A percentile compares a stretch with the other conserved stretches of the same genome.
Conservation (phyloP, 768 basidiomycete species). For the Austroboletus festivus region DNA sequence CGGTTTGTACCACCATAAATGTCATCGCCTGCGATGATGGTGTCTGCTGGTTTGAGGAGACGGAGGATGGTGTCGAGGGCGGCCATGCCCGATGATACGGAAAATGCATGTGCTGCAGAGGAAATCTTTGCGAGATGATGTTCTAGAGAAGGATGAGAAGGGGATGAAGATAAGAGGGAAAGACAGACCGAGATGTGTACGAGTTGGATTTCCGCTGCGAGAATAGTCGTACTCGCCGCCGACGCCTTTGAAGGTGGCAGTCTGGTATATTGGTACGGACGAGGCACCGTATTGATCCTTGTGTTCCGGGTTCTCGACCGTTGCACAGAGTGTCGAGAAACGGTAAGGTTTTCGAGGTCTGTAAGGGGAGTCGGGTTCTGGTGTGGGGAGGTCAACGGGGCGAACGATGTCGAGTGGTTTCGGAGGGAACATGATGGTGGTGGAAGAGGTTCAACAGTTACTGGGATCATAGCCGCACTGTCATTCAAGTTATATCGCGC, state of each 20-base stretch:
- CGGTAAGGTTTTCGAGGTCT: slow-evolving; percentile 70
- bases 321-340: slow-evolving; percentile 90
- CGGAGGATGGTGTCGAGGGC: slow-evolving; percentile 94
- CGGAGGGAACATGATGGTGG: slow-evolving; percentile 9
- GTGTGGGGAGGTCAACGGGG: slow-evolving; percentile 66
- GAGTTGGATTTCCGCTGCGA: slow-evolving; percentile 93
- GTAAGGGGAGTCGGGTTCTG: slow-evolving; percentile 76
- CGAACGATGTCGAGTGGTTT: slow-evolving; percentile 2
- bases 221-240: slow-evolving; percentile 90
- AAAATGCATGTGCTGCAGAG: slow-evolving; percentile 83
- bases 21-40: slow-evolving; percentile 95
- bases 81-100: slow-evolving; percentile 97
- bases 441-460: too few relatives aligned
- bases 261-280: slow-evolving; percentile 96
- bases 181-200: slow-evolving; percentile 83
- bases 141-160: slow-evolving; percentile 47
- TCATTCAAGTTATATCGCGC: too few relatives aligned
- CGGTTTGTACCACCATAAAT: slow-evolving; percentile 98
- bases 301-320: slow-evolving; percentile 85
- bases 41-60: slow-evolving; percentile 91
- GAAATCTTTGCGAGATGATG: slow-evolving; percentile 98
- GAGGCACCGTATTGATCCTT: slow-evolving; percentile 96
- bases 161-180: background rate
- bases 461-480: too few relatives aligned
- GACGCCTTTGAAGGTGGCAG: slow-evolving; percentile 95